Conservation (phyloP, 371 early-diverging fungal species). For the Haplosporangium sp. region DNA sequence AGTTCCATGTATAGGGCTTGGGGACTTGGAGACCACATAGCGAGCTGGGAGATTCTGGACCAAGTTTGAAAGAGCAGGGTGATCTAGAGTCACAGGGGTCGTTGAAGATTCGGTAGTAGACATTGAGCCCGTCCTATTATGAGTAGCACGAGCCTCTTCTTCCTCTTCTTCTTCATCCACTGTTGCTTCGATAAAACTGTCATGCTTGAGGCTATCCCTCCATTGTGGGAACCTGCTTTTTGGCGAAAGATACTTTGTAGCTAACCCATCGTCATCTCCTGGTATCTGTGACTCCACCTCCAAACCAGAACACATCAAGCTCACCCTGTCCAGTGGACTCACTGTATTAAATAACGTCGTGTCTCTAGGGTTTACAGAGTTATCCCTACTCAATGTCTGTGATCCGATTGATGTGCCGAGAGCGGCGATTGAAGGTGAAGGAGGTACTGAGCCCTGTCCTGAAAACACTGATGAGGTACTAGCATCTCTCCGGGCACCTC, state of each 20-base stretch:
- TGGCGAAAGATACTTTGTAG: conserved; percentile 16
- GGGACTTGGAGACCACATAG: conserved; percentile 37
- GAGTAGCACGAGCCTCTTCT: conserved; percentile 6
- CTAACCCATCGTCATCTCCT: conserved; percentile 21
- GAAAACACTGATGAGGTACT: conserved; percentile 39
- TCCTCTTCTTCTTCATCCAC: conserved; percentile 19
- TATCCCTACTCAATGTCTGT: conserved; percentile 17
- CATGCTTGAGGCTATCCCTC: conserved; percentile 6
- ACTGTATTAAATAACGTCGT: conserved; percentile 42
- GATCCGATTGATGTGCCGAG: conserved; percentile 1
- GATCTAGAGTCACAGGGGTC: conserved; percentile 22
- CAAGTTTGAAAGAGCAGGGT: conserved; percentile 24
- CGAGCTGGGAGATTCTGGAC: conserved; percentile 49
- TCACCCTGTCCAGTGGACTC: conserved; percentile 49
- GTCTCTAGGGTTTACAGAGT: conserved; percentile 34
- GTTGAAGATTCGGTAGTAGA: conserved; percentile 31
- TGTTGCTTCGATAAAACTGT: conserved; percentile 10
- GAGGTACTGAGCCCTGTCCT: conserved; percentile 26
- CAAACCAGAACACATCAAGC: conserved; percentile 44
- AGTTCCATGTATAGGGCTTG: conserved; percentile 46
- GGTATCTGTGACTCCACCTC: conserved; percentile 19
- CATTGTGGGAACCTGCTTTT: conserved; percentile 15
- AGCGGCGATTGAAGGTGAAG: not conserved
- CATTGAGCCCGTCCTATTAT: conserved; percentile 16
- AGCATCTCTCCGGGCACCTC: conserved; percentile 21